A percentile compares a stretch with the other conserved stretches of the same genome.
These are phyloP conservation scores for Setaria viridis DNA, from an alignment of 202 grass and related monocot species.

Conservation along the genomic window DNA sequence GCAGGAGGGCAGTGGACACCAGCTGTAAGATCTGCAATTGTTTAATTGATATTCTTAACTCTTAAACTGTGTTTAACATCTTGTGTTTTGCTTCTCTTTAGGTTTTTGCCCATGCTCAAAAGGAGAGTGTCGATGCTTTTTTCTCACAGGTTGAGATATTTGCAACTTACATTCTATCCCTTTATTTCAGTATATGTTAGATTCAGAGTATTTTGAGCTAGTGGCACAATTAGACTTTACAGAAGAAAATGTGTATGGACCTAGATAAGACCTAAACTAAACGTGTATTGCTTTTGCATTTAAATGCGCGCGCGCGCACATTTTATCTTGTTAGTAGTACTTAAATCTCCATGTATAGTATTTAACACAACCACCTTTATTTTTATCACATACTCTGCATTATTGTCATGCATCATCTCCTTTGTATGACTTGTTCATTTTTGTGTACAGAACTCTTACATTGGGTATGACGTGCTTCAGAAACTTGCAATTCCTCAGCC, in stretches of 20 bases:
- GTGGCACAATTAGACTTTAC: conserved; percentile 18
- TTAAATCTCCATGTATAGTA: conserved; percentile 9
- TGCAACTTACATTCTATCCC: conserved; percentile 34
- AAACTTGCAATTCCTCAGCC: conserved; percentile 97
- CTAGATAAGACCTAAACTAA: background rate
- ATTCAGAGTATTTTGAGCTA: conserved; percentile 32
- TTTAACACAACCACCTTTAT: conserved; percentile 19
- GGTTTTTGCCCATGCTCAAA: conserved; percentile 97
- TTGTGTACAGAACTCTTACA: conserved; percentile 89
- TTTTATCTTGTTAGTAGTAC: conserved; percentile 19
- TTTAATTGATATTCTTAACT: conserved; percentile 45
- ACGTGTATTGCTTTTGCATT: background rate
- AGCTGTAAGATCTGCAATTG: conserved; percentile 67
- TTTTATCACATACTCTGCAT: conserved; percentile 15
- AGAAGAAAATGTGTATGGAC: conserved; percentile 32
- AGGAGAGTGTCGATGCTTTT: conserved; percentile 95
- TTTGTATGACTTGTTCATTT: conserved; percentile 44
- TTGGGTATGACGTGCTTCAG: conserved; percentile 89
- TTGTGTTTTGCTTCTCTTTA: conserved; percentile 50
- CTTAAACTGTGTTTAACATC: conserved; percentile 34
- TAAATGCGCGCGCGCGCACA: background rate
- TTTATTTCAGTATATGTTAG: conserved; percentile 34
- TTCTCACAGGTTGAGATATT: conserved; percentile 85
- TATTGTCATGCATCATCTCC: conserved; percentile 33
- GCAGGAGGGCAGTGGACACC: conserved; percentile 96